Percentiles rank a stretch among this genome's conserved stretches.
These are phyloP conservation scores for Leptodontidium sp. DNA, from an alignment of 2,329 filamentous ascomycete species.

Conservation along the genomic window DNA sequence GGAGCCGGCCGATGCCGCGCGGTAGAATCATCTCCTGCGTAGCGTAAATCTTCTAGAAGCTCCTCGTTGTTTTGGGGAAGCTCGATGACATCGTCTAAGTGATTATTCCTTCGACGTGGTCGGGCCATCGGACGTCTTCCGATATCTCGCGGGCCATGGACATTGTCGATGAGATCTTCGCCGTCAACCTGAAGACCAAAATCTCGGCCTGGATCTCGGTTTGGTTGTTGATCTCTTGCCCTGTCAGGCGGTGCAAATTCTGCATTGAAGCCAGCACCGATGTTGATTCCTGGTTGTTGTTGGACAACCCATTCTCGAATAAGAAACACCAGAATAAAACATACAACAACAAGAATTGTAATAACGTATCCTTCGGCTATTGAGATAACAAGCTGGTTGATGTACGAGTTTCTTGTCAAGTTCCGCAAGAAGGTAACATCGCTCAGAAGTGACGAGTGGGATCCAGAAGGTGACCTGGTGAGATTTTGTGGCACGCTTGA, in stretches of 20 bases:
- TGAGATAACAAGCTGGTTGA: slow-evolving; percentile 84
- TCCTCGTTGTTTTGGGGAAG: slow-evolving; percentile 12
- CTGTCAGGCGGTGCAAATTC: slow-evolving; percentile 63
- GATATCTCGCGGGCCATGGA: slow-evolving; percentile 26
- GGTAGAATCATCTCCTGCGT: slow-evolving; percentile 23
- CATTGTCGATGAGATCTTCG: slow-evolving; percentile 12
- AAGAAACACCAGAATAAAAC: slow-evolving; percentile 95
- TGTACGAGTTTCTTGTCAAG: slow-evolving; percentile 70
- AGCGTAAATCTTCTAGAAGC: slow-evolving; percentile 8
- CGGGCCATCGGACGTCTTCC: slow-evolving; percentile 39
- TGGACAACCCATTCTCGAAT: slow-evolving; percentile 98
- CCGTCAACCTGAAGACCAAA: slow-evolving; percentile 5
- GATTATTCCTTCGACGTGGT: slow-evolving; percentile 37
- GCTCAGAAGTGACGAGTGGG: slow-evolving; percentile 59
- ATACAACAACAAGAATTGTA: slow-evolving; percentile 87
- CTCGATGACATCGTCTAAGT: slow-evolving; percentile 32
- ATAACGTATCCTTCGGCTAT: slow-evolving; percentile 93
- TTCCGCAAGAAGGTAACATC: slow-evolving; percentile 65
- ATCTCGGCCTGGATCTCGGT: slow-evolving; percentile 25
- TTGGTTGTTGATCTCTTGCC: slow-evolving; percentile 33
- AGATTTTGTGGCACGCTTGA: slow-evolving; percentile 28
- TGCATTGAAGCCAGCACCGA: slow-evolving; percentile 65
- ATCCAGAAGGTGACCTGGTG: slow-evolving; percentile 12
- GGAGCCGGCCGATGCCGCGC: slow-evolving; percentile 34
- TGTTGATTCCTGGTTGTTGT: slow-evolving; percentile 91